Conservation (phyloP, 1,139 yeast species). For the Suhomyces panamericanus region DNA sequence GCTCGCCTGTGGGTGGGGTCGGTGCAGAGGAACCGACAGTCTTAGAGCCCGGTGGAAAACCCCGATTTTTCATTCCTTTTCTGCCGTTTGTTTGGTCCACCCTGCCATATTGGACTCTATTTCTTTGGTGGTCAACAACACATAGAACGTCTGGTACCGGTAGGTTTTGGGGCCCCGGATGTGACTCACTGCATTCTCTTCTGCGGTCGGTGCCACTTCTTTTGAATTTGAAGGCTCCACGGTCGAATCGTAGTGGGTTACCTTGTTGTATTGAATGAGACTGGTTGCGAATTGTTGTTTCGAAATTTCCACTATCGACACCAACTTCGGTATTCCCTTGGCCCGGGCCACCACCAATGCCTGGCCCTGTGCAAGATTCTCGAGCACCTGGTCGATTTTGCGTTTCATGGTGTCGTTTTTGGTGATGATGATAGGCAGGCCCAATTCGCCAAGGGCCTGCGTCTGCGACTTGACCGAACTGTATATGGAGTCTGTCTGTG, state of each 20-base stretch:
- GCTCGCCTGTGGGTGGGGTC: background rate
- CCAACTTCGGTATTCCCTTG: conserved; percentile 24
- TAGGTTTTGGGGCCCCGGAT: conserved; percentile 21
- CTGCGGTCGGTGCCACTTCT: background rate
- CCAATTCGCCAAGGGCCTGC: background rate
- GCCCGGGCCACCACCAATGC: conserved; percentile 22
- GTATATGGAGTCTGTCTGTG: conserved; percentile 1
- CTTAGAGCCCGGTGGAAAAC: background rate
- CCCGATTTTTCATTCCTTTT: background rate
- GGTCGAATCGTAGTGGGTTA: conserved; percentile 11
- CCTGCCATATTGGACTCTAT: conserved; percentile 6
- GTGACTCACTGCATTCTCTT: conserved; percentile 9
- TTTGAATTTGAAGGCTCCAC: conserved; percentile 10
- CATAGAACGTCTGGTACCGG: conserved; percentile 23
- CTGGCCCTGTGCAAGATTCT: conserved; percentile 9
- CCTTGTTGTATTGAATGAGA: conserved; percentile 16
- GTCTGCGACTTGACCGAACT: conserved; percentile 1
- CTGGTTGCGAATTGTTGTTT: conserved; percentile 15
- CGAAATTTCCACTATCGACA: conserved; percentile 30
- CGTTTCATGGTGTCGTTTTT: conserved; percentile 30
- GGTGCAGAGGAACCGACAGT: background rate
- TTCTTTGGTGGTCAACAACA: conserved; percentile 16
- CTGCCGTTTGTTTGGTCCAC: conserved; percentile 20
- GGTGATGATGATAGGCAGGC: conserved; percentile 18
- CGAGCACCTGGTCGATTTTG: conserved; percentile 20